Percentiles rank a stretch among this genome's conserved stretches.
These are phyloP conservation scores for Xylaria bambusicola DNA, from an alignment of 495 filamentous ascomycete species.

Conservation along the genomic window DNA sequence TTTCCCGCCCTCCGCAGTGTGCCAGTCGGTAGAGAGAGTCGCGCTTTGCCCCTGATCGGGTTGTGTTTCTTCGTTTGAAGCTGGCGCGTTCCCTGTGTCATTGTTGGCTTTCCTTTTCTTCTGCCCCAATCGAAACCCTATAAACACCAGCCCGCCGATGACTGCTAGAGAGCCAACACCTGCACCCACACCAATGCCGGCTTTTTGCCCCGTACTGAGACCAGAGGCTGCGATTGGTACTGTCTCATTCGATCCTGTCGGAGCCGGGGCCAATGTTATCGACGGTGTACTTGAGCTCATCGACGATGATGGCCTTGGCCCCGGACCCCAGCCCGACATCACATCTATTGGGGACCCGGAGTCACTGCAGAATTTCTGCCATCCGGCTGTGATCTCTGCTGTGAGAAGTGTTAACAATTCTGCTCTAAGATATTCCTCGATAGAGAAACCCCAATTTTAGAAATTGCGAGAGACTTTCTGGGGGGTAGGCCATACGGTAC, in stretches of 20 bases:
- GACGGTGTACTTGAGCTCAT: not conserved
- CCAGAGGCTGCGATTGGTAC: not conserved
- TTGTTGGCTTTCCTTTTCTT: not conserved
- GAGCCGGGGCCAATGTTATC: not conserved
- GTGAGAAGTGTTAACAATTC: not conserved
- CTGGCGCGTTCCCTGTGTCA: not conserved
- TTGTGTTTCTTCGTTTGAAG: not conserved
- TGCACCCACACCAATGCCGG: constrained; percentile 31
- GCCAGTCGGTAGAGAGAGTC: not conserved
- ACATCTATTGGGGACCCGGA: not conserved
- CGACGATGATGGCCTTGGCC: not conserved
- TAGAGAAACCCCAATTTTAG: too few relatives aligned
- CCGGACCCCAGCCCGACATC: not conserved
- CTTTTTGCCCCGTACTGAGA: constrained; percentile 27
- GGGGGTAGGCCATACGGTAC: too few relatives aligned
- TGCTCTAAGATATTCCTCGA: not conserved
- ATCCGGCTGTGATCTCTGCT: constrained; percentile 9
- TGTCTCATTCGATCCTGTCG: not conserved
- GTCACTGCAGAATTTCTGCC: constrained; percentile 11
- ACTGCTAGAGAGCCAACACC: constrained; percentile 17
- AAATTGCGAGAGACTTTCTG: too few relatives aligned
- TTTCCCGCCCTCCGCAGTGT: not conserved
- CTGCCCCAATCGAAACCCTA: constrained; percentile 25
- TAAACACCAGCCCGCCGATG: constrained; percentile 20
- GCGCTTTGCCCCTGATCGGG: not conserved